Conservation (phyloP, 306 rosid genomes). For the Sesbania bispinosa region DNA sequence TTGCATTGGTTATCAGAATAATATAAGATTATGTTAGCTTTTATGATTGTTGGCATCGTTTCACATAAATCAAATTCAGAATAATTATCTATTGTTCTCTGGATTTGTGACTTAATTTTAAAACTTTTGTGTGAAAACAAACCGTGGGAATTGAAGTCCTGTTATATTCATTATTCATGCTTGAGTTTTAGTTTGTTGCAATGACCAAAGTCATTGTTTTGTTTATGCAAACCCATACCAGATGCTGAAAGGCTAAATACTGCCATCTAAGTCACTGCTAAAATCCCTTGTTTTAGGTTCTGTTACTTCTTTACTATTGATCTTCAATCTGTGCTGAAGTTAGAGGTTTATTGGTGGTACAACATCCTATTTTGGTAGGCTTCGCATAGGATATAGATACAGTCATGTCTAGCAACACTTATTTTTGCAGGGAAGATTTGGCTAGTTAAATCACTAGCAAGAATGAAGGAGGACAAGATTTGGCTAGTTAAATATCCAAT, state of each 20-base stretch:
- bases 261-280: neutral
- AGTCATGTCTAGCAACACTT: conserved; percentile 41
- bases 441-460: too few relatives aligned
- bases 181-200: neutral
- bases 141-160: neutral
- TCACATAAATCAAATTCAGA: neutral
- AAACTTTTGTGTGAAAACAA: neutral
- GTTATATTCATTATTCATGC: neutral
- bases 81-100: neutral
- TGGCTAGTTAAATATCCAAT: too few relatives aligned
- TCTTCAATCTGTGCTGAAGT: neutral
- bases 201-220: neutral
- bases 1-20: neutral
- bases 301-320: neutral
- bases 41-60: neutral
- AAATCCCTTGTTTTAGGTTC: conserved; percentile 6
- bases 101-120: neutral
- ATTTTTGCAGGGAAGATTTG: too few relatives aligned
- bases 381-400: conserved; percentile 22
- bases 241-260: neutral
- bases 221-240: neutral
- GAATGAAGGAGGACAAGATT: too few relatives aligned
- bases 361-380: conserved; percentile 1
- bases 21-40: neutral
- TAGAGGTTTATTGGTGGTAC: neutral